phyloP scores from a whole-genome alignment of 345 rosid species.

The Pistacia vera region DNA sequence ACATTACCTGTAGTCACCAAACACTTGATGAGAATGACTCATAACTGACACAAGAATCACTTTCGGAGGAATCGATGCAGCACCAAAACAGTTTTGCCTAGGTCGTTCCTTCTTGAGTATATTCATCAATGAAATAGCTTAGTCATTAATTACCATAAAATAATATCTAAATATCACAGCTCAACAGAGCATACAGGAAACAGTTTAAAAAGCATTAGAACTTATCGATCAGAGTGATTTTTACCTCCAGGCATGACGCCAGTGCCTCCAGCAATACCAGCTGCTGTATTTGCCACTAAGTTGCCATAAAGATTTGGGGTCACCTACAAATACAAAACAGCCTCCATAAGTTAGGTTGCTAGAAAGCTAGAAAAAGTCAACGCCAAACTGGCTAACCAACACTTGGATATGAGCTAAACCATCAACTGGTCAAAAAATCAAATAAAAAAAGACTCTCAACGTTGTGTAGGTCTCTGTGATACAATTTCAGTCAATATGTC shows the following conservation, averaged over 20 bases:
- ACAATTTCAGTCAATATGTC: no score
- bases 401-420: neutral
- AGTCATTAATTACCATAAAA: neutral
- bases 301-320: constrained; percentile 95
- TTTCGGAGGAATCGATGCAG: neutral
- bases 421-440: no score
- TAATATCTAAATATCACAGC: neutral
- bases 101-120: neutral
- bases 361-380: neutral
- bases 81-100: neutral
- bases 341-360: neutral
- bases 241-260: constrained; percentile 99
- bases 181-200: neutral
- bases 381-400: no score
- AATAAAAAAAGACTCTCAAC: no score
- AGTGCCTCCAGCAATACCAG: constrained; percentile 96
- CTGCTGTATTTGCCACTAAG: constrained; percentile 84
- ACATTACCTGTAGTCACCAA: constrained; percentile 63
- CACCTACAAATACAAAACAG: constrained; percentile 50
- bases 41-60: neutral
- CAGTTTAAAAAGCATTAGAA: neutral
- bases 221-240: constrained; percentile 1
- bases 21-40: constrained; percentile 1
- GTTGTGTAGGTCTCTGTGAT: no score
- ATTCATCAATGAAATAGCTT: neutral